Evolutionary conservation across 225 moss, liverwort and hornwort genomes (phyloP), one percentile per base, ranked within the genome.

Genomic region (Bryum argenteum): DNA sequence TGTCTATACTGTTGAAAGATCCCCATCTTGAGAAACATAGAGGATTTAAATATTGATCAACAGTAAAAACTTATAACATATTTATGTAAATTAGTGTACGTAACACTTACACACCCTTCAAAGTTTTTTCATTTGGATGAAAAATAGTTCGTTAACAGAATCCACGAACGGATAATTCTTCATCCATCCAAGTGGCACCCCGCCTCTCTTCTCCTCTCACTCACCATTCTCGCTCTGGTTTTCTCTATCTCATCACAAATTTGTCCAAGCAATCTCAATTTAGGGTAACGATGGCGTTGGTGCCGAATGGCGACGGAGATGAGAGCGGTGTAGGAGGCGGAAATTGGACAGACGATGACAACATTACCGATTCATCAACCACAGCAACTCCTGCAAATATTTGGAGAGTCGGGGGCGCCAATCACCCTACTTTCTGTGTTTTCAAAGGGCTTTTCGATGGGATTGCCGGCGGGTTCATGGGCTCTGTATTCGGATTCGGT

Each of bases 401-500:
- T 9, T 77, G 82, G 79, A 54, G 77, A 44, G 20, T 71, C 17
- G 79, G 84, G 22, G 84, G 72, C 1, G 75, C 72, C 50, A 75
- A 71, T 24, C 73, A 87, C 54, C 87, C 87, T 8, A 72, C 79
- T 33, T 81, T 86, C 40, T 89, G 89, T 19, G 40, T 89, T 60
- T 81, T 86, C 77, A 89, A 89, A 75, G 89, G 89, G 65, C 68
- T 22, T 3, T 75, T 83, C 37, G 89, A 89, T 54, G 86, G 83
- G 8, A 58, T 92, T 10, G 84, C 94, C 11, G 97, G 94, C 52
- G 92, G 83, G 2, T 53, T 92, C 22, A 92, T 98, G 97, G 97
- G 97, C 15, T 98, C 97, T 53, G 97, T 94, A 44, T 92, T 98
- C 54, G 97, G 97, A 78, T 92, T 98, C 38, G 96, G 96, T 96